phyloP scores from a whole-genome alignment of 75 land plant genomes.

The Cryptomeria japonica region DNA sequence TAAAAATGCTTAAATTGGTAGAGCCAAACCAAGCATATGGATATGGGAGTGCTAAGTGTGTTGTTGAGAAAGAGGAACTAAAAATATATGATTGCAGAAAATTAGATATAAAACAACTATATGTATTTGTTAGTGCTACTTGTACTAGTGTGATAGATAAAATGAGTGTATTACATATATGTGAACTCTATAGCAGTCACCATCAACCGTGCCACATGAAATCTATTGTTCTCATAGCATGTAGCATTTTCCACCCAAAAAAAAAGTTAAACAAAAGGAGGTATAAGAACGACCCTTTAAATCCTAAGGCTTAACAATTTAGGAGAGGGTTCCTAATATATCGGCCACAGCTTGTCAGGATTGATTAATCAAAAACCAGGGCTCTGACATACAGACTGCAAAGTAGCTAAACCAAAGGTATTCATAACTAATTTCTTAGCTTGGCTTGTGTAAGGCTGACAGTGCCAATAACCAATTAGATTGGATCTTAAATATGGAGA shows the following conservation, averaged over 20 bases:
- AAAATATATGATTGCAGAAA: not conserved
- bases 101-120: not conserved
- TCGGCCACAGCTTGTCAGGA: not conserved
- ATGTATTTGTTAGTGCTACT: not conserved
- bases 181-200: not conserved
- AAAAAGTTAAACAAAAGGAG: not conserved
- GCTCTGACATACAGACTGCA: not conserved
- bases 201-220: not conserved
- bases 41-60: not conserved
- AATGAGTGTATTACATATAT: not conserved
- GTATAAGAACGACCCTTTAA: not conserved
- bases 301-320: not conserved
- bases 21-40: not conserved
- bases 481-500: not conserved
- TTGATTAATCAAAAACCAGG: not conserved
- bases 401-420: not conserved
- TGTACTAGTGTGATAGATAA: not conserved
- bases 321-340: not conserved
- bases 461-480: not conserved
- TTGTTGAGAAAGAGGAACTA: not conserved
- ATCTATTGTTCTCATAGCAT: not conserved
- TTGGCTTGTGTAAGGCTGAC: not conserved
- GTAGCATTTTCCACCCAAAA: not conserved
- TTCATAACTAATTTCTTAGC: not conserved
- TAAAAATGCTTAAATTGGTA: not conserved